Evolutionary conservation across 116 monocot genomes (phyloP), one percentile per base, ranked within the genome.

Genomic region (Zostera marina): DNA sequence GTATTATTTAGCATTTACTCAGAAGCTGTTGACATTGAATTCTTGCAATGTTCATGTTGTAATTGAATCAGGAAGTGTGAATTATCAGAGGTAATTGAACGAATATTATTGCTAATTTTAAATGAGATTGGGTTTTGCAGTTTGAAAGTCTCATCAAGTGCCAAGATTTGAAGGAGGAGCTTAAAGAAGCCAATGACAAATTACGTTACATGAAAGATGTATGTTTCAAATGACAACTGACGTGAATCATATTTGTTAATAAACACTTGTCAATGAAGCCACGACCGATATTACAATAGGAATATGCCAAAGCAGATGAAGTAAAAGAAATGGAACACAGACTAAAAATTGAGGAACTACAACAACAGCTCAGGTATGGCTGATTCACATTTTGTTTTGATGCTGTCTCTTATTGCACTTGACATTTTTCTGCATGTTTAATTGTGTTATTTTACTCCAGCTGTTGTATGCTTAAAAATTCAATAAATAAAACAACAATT

Each of bases 121-220:
- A 58, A 19, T 48, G 24, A 12, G 9, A 49, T 6, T 42, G 20
- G 20, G 9, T 40, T 62, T 10, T 45, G 55, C 70, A 76, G 81
- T 56, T 81, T 68, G 73, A 73, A 68, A 52, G 47, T 55, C 69
- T 63, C 8, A 58, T 52, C 19, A 65, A 81, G 45, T 79, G 48
- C 62, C 78, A 71, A 46, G 69, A 44, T 43, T 32, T 87, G 66
- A 76, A 70, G 61, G 74, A 74, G 57, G 79, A 82, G 66, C 69
- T 87, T 26, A 62, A 66, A 59, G 67, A 79, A 57, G 66, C 74
- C 52, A 71, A 63, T 15, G 47, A 21, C 42, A 71, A 59, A 42
- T 41, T 73, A 41, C 47, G 74, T 12, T 45, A 25, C 15, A 56
- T 64, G 40, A 68, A 79, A 74, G 74, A 71, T 24, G 87, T 82